Base-by-base conservation (phyloP, 306 rosid species). In the Oemleria cerasiformis region DNA sequence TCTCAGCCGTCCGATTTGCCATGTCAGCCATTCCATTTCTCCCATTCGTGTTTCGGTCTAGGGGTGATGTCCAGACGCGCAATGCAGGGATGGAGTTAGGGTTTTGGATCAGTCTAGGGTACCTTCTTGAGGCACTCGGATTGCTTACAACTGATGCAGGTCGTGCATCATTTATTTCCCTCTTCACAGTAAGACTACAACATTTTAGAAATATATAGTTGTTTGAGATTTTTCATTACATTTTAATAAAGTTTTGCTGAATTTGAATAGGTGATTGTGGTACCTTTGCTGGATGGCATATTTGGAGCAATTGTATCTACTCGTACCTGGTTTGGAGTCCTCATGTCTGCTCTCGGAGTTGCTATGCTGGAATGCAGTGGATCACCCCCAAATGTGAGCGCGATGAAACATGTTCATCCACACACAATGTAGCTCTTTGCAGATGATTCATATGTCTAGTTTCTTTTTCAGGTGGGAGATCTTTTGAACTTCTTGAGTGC, bases 31-130 rank as follows among this genome's bases (percentile, higher is more conserved):
- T 90, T 64, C 91, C 89, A 67, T 90, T 90, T 70, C 71, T 85
- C 43, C 96, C 96, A 68, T 88, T 87, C 42, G 83, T 87, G n/a
- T 73, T 80, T 53, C 81, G 30, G 64, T 85, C 82, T 34, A 59
- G 85, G 73, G 73, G 74, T 47, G 89, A 90, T 84, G 75, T 68
- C 64, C 34, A 17, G 60, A 86, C 81, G 54, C 81, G 89, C 19
- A 82, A 90, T 65, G 84, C 92, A 9, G 96, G 96, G 65, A 75
- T 86, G 64, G 96, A 90, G 77, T 81, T 87, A 76, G 96, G 92
- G 49, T 79, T 82, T 70, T 90, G 96, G 92, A 82, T 84, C 81
- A 87, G 96, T 79, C 75, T 87, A 21, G 96, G 89, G 16, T 90
- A 90, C 84, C 80, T 90, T 45, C 81, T 77, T 82, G 92, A 87